These are phyloP conservation scores for Dunaliella salina DNA, from an alignment of 163 green algal species.

Conservation along the genomic window DNA sequence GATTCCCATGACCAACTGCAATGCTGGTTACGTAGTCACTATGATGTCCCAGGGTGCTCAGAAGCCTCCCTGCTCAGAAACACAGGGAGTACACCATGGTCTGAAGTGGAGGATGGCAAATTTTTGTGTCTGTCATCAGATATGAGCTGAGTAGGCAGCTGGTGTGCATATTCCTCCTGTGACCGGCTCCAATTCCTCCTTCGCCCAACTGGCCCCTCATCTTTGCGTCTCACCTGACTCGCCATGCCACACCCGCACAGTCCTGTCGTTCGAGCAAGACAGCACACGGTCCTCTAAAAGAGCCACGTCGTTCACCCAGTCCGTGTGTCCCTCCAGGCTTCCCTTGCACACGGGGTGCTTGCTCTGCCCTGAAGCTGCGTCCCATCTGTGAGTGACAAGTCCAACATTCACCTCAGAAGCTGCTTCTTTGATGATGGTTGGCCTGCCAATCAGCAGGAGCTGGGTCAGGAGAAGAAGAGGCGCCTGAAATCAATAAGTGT, in stretches of 20 bases:
- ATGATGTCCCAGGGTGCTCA: slow-evolving; percentile 48
- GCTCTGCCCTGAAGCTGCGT: neutral
- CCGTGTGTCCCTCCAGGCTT: slow-evolving; percentile 61
- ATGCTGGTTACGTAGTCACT: slow-evolving; percentile 77
- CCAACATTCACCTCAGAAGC: too few species aligned
- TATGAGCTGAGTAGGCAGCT: neutral
- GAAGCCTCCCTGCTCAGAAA: neutral
- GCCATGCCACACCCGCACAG: slow-evolving; percentile 62
- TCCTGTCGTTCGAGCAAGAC: slow-evolving; percentile 68
- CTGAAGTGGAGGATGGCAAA: too few species aligned
- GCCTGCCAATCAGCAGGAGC: too few species aligned
- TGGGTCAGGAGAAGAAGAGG: too few species aligned
- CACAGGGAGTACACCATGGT: neutral
- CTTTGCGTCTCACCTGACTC: neutral
- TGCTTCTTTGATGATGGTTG: too few species aligned
- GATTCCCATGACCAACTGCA: slow-evolving; percentile 29
- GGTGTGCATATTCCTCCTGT: neutral
- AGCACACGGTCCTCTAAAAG: slow-evolving; percentile 49
- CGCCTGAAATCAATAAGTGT: too few species aligned
- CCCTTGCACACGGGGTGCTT: slow-evolving; percentile 13
- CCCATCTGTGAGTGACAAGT: neutral
- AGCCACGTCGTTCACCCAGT: slow-evolving; percentile 81
- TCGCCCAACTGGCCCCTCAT: neutral
- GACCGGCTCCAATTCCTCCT: too few species aligned
- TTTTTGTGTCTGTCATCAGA: too few species aligned